Conservation (phyloP, 2,329 filamentous ascomycete genomes). For the Grosmannia penicillata region DNA sequence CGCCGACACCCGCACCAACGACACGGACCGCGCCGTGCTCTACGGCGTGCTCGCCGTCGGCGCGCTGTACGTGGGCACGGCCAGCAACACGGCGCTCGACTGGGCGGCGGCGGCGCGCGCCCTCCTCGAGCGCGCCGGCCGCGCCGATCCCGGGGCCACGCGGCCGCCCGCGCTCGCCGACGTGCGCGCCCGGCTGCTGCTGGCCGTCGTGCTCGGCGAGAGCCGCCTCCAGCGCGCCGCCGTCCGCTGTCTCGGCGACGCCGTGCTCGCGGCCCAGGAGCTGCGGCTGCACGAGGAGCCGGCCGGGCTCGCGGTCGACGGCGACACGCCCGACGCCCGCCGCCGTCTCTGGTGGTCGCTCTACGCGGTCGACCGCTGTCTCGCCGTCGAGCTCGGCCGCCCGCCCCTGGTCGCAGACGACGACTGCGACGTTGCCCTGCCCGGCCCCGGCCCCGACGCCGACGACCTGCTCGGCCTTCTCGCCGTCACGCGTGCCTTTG, state of each 20-base stretch:
- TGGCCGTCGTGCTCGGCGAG: constrained; percentile 69
- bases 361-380: constrained; percentile 72
- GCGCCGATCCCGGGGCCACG: constrained; percentile 75
- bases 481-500: constrained; percentile 65
- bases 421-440: constrained; percentile 75
- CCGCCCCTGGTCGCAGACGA: constrained; percentile 73
- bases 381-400: constrained; percentile 67
- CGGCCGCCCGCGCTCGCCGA: constrained; percentile 61
- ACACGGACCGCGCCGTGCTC: constrained; percentile 49
- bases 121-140: constrained; percentile 60
- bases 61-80: too few species aligned
- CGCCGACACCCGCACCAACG: constrained; percentile 16
- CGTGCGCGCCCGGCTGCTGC: constrained; percentile 55
- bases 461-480: constrained; percentile 55
- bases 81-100: constrained; percentile 41
- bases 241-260: constrained; percentile 72
- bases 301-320: not conserved
- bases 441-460: constrained; percentile 68
- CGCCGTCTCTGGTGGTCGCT: constrained; percentile 87
- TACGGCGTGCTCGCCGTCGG: constrained; percentile 76
- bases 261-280: constrained; percentile 69
- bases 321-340: constrained; percentile 77
- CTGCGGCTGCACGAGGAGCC: constrained; percentile 67
- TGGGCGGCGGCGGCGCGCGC: constrained; percentile 58
- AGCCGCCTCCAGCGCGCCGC: constrained; percentile 74